Evolutionary conservation across 1,284 basidiomycete species (phyloP).

Genomic region (Sanghuangporus weigelae): DNA sequence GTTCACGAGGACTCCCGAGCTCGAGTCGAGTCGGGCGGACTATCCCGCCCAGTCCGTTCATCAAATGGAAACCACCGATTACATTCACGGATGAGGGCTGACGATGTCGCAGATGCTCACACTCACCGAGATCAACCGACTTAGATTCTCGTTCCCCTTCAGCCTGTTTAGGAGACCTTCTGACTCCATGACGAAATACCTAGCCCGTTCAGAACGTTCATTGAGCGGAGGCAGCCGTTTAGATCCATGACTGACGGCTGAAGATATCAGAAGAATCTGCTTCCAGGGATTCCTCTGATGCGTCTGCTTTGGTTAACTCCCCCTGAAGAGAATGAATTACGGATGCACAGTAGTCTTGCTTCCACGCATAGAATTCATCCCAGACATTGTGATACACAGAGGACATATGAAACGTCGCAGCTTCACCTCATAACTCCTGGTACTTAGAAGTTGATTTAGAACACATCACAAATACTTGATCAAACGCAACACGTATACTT

Average conservation of each 20-base stretch:
- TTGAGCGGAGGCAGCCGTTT: no score
- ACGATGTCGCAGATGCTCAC: constrained; percentile 13
- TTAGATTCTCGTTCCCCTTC: no score
- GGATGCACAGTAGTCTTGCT: constrained; percentile 11
- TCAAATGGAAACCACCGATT: constrained; percentile 23
- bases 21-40: constrained; percentile 49
- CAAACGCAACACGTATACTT: no score
- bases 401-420: background rate
- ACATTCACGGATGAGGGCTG: background rate
- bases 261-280: no score
- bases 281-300: background rate
- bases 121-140: constrained; percentile 6
- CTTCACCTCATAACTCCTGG: background rate
- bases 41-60: constrained; percentile 15
- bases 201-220: no score
- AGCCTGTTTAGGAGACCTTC: no score
- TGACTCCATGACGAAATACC: no score
- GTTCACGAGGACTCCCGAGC: constrained; percentile 61
- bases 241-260: no score
- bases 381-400: constrained; percentile 18
- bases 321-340: background rate
- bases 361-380: constrained; percentile 19
- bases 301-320: background rate
- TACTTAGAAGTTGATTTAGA: no score
- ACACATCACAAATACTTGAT: no score